Evolutionary conservation across 495 filamentous ascomycete species (phyloP).

Genomic region (Daldinia vernicosa): DNA sequence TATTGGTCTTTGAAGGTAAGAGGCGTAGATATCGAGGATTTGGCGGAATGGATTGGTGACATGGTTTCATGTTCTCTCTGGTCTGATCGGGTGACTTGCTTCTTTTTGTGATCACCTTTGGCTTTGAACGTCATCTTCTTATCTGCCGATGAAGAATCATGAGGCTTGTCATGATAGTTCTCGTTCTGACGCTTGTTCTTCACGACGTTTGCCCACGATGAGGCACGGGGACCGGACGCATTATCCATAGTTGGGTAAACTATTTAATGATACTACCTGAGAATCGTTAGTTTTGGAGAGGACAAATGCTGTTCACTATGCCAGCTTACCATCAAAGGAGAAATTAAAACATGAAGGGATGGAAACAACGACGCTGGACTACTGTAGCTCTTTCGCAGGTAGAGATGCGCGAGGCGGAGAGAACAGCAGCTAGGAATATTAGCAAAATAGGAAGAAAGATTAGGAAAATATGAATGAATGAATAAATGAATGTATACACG

Average conservation of each 20-base stretch:
- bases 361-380: neutral
- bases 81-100: neutral
- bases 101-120: neutral
- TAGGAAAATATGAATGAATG: neutral
- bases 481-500: neutral
- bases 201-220: neutral
- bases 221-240: neutral
- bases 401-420: no score
- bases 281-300: neutral
- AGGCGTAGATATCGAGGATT: neutral
- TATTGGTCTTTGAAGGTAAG: constrained; percentile 6
- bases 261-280: neutral
- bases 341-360: neutral
- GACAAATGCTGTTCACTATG: neutral
- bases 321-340: neutral
- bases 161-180: neutral
- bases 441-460: neutral
- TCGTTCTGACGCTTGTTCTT: neutral
- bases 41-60: neutral
- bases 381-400: neutral
- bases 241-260: neutral
- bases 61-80: neutral
- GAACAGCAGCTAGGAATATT: neutral
- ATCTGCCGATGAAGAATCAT: neutral
- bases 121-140: neutral